Percentiles rank a stretch among this genome's conserved stretches.
Conservation (phyloP, 2,329 filamentous ascomycete genomes). For the Cercospora zeina region DNA sequence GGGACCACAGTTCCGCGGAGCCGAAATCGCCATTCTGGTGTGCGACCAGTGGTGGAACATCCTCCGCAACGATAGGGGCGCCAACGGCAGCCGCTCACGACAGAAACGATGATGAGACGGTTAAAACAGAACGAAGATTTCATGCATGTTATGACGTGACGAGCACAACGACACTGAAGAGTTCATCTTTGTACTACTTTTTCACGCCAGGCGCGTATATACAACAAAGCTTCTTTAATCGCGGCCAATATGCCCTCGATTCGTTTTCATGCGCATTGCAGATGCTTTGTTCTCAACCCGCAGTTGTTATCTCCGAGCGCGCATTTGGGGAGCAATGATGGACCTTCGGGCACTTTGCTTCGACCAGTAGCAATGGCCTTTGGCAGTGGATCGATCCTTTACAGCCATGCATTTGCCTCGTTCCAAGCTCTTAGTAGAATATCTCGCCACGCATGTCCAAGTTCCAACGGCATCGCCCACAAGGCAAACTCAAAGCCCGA, state of each 20-base stretch:
- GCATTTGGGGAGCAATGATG: background rate
- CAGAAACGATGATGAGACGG: constrained; percentile 1
- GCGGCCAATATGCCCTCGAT: background rate
- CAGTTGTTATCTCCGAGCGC: background rate
- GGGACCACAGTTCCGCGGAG: background rate
- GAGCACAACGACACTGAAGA: background rate
- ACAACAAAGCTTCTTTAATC: background rate
- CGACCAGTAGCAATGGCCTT: no score
- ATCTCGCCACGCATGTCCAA: background rate
- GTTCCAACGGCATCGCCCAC: background rate
- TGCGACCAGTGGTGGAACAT: background rate
- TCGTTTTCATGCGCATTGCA: background rate
- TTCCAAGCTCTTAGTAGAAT: background rate
- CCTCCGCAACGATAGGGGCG: background rate
- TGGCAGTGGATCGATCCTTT: background rate
- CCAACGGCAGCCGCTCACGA: background rate
- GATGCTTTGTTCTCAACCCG: background rate
- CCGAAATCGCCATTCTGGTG: background rate
- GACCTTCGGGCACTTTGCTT: no score
- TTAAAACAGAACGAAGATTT: background rate
- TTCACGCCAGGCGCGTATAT: background rate
- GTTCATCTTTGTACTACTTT: background rate
- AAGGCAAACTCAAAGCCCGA: background rate
- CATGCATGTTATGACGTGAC: background rate
- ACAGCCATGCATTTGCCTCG: background rate